phyloP scores from a whole-genome alignment of 148 eudicot species.

The Linanthus parryae region DNA sequence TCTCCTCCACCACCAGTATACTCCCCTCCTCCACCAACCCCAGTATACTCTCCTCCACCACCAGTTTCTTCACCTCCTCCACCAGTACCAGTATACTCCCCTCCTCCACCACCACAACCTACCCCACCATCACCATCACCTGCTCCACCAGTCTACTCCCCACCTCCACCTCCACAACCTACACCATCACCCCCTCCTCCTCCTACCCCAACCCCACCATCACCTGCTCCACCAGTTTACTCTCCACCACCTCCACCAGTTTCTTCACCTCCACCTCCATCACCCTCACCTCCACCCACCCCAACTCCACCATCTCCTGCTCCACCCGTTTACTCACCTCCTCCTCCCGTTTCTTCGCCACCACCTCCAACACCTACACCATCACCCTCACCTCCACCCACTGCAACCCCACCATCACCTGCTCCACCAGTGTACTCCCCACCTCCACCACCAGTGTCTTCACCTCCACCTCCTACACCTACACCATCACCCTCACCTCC shows the following conservation, averaged over 20 bases:
- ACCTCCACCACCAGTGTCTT: neutral
- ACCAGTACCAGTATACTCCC: too few relatives aligned
- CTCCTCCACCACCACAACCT: too few relatives aligned
- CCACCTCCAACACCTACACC: constrained; percentile 15
- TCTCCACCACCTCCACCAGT: constrained; percentile 3
- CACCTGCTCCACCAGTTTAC: neutral
- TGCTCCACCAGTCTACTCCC: too few relatives aligned
- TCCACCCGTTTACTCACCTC: constrained; percentile 11
- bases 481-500: constrained; percentile 11
- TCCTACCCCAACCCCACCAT: neutral
- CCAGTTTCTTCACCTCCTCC: too few relatives aligned
- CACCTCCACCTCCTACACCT: constrained; percentile 9
- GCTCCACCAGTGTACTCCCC: constrained; percentile 7
- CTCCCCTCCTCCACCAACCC: too few relatives aligned
- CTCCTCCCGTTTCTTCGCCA: constrained; percentile 12
- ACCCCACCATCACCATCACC: too few relatives aligned
- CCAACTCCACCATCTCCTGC: constrained; percentile 6
- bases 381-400: too few relatives aligned
- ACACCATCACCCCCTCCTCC: too few relatives aligned
- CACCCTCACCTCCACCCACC: constrained; percentile 11
- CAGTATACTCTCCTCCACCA: too few relatives aligned
- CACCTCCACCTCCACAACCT: too few relatives aligned
- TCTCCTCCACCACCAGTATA: too few relatives aligned
- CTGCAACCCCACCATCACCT: constrained; percentile 3
- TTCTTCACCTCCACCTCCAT: constrained; percentile 10